Conservation (phyloP, 768 basidiomycete species). For the Rhodotorula kratochvilovae region DNA sequence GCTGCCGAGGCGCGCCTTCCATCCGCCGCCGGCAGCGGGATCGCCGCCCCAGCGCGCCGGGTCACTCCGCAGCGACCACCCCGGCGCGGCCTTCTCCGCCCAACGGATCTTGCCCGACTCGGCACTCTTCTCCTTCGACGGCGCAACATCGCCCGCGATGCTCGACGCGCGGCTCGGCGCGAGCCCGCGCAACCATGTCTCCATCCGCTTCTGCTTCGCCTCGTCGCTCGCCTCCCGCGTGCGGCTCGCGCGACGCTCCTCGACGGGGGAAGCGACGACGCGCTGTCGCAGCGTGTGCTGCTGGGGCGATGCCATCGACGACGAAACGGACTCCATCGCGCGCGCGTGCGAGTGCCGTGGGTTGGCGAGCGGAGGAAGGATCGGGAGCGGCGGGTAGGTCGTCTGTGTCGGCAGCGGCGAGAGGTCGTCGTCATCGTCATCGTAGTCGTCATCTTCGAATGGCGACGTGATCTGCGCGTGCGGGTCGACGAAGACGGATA, state of each 20-base stretch:
- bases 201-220: not conserved
- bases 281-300: not conserved
- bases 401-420: not conserved
- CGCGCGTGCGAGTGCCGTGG: not conserved
- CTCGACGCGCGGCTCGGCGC: not conserved
- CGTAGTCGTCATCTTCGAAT: not conserved
- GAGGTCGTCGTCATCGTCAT: not conserved
- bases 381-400: not conserved
- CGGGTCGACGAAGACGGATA: constrained; percentile 1
- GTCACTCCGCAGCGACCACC: not conserved
- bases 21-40: not conserved
- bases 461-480: not conserved
- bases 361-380: too few species aligned
- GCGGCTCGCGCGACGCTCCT: not conserved
- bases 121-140: not conserved
- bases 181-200: not conserved
- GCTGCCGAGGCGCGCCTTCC: not conserved
- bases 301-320: not conserved
- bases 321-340: not conserved
- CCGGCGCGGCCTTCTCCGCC: not conserved
- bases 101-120: not conserved
- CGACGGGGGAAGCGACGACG: not conserved
- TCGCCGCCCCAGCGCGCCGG: not conserved
- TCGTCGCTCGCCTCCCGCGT: not conserved
- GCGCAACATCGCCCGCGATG: not conserved